Evolutionary conservation across 2,329 filamentous ascomycete species (phyloP), one percentile per base, ranked within the genome.

Genomic region (Diplodia corticola): DNA sequence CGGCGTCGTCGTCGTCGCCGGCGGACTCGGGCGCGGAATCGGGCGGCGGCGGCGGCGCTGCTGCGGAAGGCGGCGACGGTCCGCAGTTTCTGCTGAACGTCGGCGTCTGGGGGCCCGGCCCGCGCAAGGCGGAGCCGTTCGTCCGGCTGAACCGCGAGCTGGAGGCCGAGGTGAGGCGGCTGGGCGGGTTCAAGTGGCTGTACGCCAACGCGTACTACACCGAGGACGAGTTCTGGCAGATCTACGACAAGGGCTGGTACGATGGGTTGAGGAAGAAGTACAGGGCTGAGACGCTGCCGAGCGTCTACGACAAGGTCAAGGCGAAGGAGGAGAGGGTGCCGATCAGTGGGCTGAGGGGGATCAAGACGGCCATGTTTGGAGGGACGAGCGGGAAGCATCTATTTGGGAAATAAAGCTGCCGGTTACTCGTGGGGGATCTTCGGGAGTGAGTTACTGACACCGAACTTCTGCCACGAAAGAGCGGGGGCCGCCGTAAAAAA

Each of bases 201-300:
- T 96, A 96, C 77, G 91, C 92, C 2, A 90, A 94, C 73, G 90
- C 91, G 0, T 96, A 93, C 79, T 95, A 95, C 76, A 84, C 85
- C n/a, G 85, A 90, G 73, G 79, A 84, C 0, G 86, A 91, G 73
- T 92, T 91, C 77, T 91, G 88, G 88, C 72, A 79, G 37, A 80
- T 88, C 61, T 91, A 91, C 74, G 82, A 86, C 57, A 77, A 80
- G 50, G 71, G 74, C 22, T 86, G 83, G 83, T 92, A 92, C 74
- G 84, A 90, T 35, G 79, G 73, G 1, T 79, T 92, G 70, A 80
- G 90, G 17, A 68, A 73, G 26, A 90, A 89, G 73, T 92, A 90
- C 76, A 75, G 82, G 55, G 90, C 89, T 1, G 64, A 49, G 24
- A 26, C 30, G 10, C n/a, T 64, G 63, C 40, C 51, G 35, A 55